These are phyloP conservation scores for Xylaria nigripes DNA, from an alignment of 495 filamentous ascomycete genomes.

Conservation along the genomic window DNA sequence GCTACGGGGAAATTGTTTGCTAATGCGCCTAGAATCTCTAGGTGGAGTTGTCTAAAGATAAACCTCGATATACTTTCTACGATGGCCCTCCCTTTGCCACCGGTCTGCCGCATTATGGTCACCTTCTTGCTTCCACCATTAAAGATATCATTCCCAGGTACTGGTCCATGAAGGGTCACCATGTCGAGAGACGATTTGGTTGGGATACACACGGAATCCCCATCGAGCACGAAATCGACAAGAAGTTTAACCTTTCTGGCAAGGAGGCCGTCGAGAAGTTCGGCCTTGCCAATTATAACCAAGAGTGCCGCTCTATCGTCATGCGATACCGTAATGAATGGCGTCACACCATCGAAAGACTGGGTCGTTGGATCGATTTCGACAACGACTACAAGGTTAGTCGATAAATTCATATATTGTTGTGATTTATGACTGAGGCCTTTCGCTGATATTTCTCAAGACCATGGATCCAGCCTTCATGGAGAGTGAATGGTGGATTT, in stretches of 20 bases:
- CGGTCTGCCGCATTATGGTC: constrained; percentile 89
- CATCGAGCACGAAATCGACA: constrained; percentile 97
- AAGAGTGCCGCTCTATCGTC: constrained; percentile 86
- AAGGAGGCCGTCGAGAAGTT: constrained; percentile 80
- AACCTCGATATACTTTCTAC: constrained; percentile 53
- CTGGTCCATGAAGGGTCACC: constrained; percentile 94
- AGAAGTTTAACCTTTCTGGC: constrained; percentile 85
- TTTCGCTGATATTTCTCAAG: constrained; percentile 33
- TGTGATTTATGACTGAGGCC: background rate
- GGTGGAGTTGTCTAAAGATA: constrained; percentile 34
- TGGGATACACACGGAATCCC: constrained; percentile 95
- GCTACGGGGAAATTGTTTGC: background rate
- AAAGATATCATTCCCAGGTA: constrained; percentile 96
- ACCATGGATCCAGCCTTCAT: constrained; percentile 93
- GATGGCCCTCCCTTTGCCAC: constrained; percentile 57
- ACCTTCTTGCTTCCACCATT: constrained; percentile 90
- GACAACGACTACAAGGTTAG: constrained; percentile 93
- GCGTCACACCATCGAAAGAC: constrained; percentile 77
- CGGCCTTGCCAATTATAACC: constrained; percentile 87
- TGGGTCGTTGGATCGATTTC: constrained; percentile 97
- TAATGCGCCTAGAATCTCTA: constrained; percentile 7
- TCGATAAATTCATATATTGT: background rate
- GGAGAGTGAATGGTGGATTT: constrained; percentile 96
- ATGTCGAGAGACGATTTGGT: constrained; percentile 64
- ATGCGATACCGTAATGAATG: constrained; percentile 89